A percentile compares a stretch with the other conserved stretches of the same genome.
phyloP scores from a whole-genome alignment of 2,329 filamentous ascomycete species.

The Clonostachys chloroleuca region DNA sequence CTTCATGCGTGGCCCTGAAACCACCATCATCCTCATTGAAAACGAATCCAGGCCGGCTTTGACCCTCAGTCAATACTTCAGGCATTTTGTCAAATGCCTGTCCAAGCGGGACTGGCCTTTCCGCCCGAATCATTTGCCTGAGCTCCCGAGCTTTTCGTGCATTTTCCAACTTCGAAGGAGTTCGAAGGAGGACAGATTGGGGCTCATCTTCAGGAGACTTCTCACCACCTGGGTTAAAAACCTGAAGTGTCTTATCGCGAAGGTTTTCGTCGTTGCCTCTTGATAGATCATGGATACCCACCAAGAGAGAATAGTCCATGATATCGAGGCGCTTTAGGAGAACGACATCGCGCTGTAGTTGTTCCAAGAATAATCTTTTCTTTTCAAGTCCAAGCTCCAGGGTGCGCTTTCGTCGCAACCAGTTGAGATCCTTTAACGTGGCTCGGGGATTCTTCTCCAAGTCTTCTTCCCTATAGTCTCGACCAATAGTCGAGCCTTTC shows the following conservation, averaged over 20 bases:
- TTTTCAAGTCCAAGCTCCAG: conserved; percentile 87
- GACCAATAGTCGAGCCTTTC: conserved; percentile 92
- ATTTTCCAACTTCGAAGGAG: conserved; percentile 89
- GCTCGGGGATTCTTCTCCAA: conserved; percentile 85
- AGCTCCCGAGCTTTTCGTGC: conserved; percentile 87
- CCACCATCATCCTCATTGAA: conserved; percentile 96
- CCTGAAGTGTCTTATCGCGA: conserved; percentile 81
- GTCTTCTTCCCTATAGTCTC: conserved; percentile 86
- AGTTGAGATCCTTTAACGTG: conserved; percentile 95
- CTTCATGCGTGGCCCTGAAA: conserved; percentile 87
- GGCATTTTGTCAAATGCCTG: conserved; percentile 83
- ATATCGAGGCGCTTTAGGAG: conserved; percentile 86
- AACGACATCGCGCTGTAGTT: conserved; percentile 82
- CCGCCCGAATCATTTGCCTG: conserved; percentile 85
- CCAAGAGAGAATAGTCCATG: conserved; percentile 96
- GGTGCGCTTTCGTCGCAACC: conserved; percentile 80
- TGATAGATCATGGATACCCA: conserved; percentile 87
- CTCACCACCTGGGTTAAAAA: conserved; percentile 87
- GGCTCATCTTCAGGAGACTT: conserved; percentile 49
- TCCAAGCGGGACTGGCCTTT: conserved; percentile 90
- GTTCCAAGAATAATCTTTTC: conserved; percentile 81
- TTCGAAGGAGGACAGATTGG: conserved; percentile 70
- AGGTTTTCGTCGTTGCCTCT: conserved; percentile 95
- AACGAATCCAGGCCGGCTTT: conserved; percentile 65
- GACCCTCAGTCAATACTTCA: conserved; percentile 74